Evolutionary conservation across 2,329 filamentous ascomycete genomes (phyloP).

Genomic region (Colletotrichum spaethianum): DNA sequence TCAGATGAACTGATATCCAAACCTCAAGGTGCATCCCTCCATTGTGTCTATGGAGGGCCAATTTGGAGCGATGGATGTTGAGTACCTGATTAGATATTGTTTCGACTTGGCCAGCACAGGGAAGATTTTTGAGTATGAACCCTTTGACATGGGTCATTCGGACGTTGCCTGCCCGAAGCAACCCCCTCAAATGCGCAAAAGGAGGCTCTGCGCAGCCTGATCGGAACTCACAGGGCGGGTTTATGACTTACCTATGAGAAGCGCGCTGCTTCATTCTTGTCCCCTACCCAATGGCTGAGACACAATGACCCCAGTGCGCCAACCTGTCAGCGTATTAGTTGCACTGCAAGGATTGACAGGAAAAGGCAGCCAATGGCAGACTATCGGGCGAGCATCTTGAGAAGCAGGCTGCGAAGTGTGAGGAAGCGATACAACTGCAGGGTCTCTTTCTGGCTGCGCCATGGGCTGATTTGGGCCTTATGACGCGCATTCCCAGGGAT

Average conservation of each 20-base stretch:
- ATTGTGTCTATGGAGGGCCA: not conserved
- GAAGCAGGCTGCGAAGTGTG: conserved; percentile 5
- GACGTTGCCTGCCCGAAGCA: not conserved
- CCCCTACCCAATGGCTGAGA: not conserved
- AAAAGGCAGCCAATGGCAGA: not conserved
- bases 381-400: not conserved
- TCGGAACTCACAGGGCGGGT: not conserved
- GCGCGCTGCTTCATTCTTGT: not conserved
- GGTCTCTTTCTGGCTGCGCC: conserved; percentile 1
- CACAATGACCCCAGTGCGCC: not conserved
- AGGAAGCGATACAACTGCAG: not conserved
- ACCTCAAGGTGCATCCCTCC: not conserved
- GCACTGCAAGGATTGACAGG: not conserved
- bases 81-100: not conserved
- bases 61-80: not conserved
- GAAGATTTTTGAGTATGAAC: not conserved
- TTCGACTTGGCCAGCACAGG: not conserved
- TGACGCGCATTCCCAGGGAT: conserved; percentile 2
- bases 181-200: not conserved
- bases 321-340: not conserved
- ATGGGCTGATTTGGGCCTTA: not conserved
- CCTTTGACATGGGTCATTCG: not conserved
- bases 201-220: not conserved
- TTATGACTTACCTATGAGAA: not conserved
- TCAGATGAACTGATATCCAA: not conserved